Base-by-base conservation (phyloP, 23 red algal genomes). In the Gracilaria gracilis region DNA sequence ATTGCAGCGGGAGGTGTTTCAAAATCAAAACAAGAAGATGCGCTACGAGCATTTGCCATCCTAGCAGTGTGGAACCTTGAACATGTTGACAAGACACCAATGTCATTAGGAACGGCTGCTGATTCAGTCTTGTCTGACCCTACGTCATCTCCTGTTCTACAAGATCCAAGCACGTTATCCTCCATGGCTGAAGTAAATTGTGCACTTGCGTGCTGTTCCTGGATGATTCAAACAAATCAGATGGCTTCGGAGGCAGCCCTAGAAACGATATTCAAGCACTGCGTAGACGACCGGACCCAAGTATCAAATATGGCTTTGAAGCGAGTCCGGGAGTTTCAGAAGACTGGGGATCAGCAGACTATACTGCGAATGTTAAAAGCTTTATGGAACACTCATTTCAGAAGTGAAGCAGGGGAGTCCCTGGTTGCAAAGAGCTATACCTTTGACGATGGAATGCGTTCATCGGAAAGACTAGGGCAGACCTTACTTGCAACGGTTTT, bases 361-460 rank as follows among this genome's bases (percentile, higher is more conserved):
- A 65, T 69, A n/a, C 24, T 37, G 38, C 65, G 42, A 57, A 77
- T 84, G 89, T 59, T 83, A 38, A 54, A 23, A 40, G 89, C 48
- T 48, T 51, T 92, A 29, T 92, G 89, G 80, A 55, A 84, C 14
- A 49, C 89, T 59, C 64, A 84, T 25, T 92, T 83, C 57, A 62
- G 14, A 33, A 64, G 89, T 31, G 64, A 28, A 20, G n/a, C 46
- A 34, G 65, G 61, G 36, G 23, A 61, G 9, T 24, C 24, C 39
- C 57, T 31, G 21, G 58, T 90, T 4, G 87, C 72, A 37, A 80
- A 17, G n/a, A 90, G 89, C 57, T 83, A 84, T 38, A 58, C 14
- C 12, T 92, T 92, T 84, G 89, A 84, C n/a, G 79, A 92, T 57
- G 61, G 89, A 27, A 77, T 69, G 57, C 49, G 58, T 0, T 54